These are phyloP conservation scores for Capillidium heterosporum DNA, from an alignment of 371 early-diverging fungal species.

Conservation along the genomic window DNA sequence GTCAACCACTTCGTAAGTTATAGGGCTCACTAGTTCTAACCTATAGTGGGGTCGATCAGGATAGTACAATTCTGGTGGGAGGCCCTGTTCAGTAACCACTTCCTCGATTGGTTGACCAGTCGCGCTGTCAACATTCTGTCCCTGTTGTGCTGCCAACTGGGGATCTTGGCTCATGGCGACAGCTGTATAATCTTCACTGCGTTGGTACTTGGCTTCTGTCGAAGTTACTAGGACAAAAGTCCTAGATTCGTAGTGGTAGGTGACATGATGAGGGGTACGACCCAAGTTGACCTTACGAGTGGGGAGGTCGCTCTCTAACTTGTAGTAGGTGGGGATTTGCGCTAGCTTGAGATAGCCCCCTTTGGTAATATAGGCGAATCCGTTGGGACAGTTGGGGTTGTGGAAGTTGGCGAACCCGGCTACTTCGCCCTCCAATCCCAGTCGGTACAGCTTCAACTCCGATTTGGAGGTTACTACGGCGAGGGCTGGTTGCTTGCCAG, in stretches of 20 bases:
- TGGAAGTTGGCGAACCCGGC: slow-evolving; percentile 64
- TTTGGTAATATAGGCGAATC: slow-evolving; percentile 58
- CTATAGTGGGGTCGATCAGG: slow-evolving; percentile 18
- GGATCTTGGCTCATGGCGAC: slow-evolving; percentile 2
- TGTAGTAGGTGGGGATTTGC: slow-evolving; percentile 4
- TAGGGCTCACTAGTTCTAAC: slow-evolving; percentile 77
- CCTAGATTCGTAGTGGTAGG: slow-evolving; percentile 63
- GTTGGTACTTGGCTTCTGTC: slow-evolving; percentile 28
- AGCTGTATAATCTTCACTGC: slow-evolving; percentile 33
- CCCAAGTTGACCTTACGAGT: slow-evolving; percentile 58
- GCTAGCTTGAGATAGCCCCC: not conserved
- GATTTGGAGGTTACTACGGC: slow-evolving; percentile 49
- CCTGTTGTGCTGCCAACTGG: not conserved
- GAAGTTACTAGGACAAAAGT: slow-evolving; percentile 66
- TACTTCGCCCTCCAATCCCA: slow-evolving; percentile 41
- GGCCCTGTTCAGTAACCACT: not conserved
- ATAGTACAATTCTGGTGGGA: not conserved
- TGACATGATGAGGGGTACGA: slow-evolving; percentile 49
- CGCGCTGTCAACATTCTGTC: not conserved
- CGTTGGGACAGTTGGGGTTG: slow-evolving; percentile 58
- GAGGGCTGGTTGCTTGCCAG: slow-evolving; percentile 65
- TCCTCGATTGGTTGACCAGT: not conserved
- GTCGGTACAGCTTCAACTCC: slow-evolving; percentile 60
- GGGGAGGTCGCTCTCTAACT: slow-evolving; percentile 61
- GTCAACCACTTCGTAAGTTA: slow-evolving; percentile 91